Base-by-base conservation (phyloP, 345 rosid genomes). In the Camelina sativa region DNA sequence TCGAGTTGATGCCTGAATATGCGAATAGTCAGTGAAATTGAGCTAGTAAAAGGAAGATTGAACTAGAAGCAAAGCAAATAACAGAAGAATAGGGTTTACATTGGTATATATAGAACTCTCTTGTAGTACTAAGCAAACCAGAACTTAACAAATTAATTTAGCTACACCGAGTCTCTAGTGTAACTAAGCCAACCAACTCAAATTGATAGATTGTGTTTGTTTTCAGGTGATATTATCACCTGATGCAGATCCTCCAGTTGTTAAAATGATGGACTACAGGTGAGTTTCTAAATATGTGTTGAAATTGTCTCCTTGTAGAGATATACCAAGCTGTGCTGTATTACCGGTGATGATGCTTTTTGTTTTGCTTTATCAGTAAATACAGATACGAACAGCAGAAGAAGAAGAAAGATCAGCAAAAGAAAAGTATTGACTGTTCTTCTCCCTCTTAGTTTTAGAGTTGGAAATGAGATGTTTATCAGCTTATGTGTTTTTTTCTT, bases 171-270 rank as follows among this genome's bases (percentile, higher is more conserved):
- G 9, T 0, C 19, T 46, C 9, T n/a, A n/a, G 2, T 46, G 19
- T 46, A 7, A 46, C 9, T n/a, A 47, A 46, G n/a, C 50, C 3
- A n/a, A 46, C 51, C 51, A 46, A 46, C 51, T 46, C 6, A 6
- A n/a, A 6, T 6, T n/a, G 51, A 46, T 46, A n/a, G 57, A 22
- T 52, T 62, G 17, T 58, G 17, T 16, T 48, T 20, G 53, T 65
- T 72, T 82, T 75, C 82, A 95, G 99, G 96, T 95, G 67, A 84
- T 95, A 65, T 44, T 92, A 47, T 90, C 97, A 41, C 93, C 97
- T 11, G 96, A 95, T 77, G 95, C 97, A 7, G 96, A 95, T 81
- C 99, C 99, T 72, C 99, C 96, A 0, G 97, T 92, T 75, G 84
- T 92, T 77, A 86, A 86, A 86, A 92, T 89, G 81, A 92, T 90